Evolutionary conservation across 768 basidiomycete species (phyloP).

Genomic region (Lactifluus piperatus): DNA sequence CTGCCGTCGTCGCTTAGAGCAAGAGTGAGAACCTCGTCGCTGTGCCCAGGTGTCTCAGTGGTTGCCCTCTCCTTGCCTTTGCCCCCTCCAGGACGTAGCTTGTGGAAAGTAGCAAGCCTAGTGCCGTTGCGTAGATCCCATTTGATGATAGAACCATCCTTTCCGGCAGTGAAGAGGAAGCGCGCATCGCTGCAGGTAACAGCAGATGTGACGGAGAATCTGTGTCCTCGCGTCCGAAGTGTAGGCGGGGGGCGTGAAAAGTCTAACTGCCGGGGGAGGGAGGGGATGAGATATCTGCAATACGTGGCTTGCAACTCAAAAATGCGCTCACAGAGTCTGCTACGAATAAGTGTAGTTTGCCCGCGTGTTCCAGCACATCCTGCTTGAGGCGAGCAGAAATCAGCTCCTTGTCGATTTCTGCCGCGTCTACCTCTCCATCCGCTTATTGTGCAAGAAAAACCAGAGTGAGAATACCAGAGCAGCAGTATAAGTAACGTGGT

Average conservation of each 20-base stretch:
- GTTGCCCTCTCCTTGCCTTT: conserved; percentile 50
- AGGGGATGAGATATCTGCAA: neutral
- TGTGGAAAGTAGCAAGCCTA: conserved; percentile 50
- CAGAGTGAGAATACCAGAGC: neutral
- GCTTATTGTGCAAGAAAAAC: conserved; percentile 31
- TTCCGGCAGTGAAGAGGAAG: conserved; percentile 81
- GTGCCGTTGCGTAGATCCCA: conserved; percentile 68
- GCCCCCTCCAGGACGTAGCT: conserved; percentile 37
- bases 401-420: conserved; percentile 89
- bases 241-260: conserved; percentile 39
- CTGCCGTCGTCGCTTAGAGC: conserved; percentile 82
- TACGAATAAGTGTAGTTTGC: conserved; percentile 76
- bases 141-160: conserved; percentile 84
- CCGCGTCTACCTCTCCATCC: conserved; percentile 91
- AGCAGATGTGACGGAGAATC: conserved; percentile 75
- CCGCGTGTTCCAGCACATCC: conserved; percentile 85
- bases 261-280: conserved; percentile 40
- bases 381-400: conserved; percentile 85
- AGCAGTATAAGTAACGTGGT: neutral
- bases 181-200: conserved; percentile 63
- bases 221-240: conserved; percentile 63
- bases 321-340: conserved; percentile 52
- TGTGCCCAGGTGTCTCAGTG: conserved; percentile 60
- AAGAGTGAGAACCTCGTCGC: conserved; percentile 75
- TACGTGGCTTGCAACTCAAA: too few relatives aligned